Conservation (phyloP, 768 basidiomycete species). For the Podaxis sp. region DNA sequence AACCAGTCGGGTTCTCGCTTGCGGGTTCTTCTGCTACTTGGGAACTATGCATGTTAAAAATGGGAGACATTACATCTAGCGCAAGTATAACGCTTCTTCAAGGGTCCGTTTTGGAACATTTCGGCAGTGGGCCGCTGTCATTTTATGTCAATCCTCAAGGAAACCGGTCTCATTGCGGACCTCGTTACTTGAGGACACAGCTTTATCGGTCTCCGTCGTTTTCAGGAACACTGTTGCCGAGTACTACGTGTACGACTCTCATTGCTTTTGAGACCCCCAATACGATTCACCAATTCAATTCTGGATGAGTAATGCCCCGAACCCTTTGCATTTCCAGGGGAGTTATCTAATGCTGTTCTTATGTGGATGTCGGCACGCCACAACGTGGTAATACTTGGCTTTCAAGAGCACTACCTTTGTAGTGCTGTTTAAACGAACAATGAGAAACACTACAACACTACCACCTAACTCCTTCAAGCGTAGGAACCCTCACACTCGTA, state of each 20-base stretch:
- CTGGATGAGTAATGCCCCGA: neutral
- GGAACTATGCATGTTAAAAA: neutral
- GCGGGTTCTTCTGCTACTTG: constrained; percentile 1
- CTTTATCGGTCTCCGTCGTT: neutral
- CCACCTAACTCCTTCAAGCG: neutral
- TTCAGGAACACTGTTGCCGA: constrained; percentile 4
- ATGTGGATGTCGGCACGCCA: neutral
- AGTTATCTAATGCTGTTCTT: too few relatives aligned
- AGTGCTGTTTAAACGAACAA: neutral
- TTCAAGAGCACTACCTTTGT: neutral
- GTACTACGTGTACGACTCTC: constrained; percentile 1
- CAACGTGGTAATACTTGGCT: neutral
- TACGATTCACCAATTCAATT: neutral
- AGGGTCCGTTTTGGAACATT: neutral
- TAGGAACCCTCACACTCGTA: neutral
- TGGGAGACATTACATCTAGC: neutral
- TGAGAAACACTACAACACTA: neutral
- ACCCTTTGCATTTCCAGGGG: too few relatives aligned
- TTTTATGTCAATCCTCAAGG: too few relatives aligned
- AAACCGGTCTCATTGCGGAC: too few relatives aligned
- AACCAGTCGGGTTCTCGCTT: neutral
- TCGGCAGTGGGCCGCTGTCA: too few relatives aligned
- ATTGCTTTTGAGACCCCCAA: neutral
- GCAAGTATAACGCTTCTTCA: neutral
- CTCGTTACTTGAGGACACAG: neutral